Evolutionary conservation across 1,284 basidiomycete species (phyloP), one percentile per base, ranked within the genome.

Genomic region (Sporisorium graminicola): DNA sequence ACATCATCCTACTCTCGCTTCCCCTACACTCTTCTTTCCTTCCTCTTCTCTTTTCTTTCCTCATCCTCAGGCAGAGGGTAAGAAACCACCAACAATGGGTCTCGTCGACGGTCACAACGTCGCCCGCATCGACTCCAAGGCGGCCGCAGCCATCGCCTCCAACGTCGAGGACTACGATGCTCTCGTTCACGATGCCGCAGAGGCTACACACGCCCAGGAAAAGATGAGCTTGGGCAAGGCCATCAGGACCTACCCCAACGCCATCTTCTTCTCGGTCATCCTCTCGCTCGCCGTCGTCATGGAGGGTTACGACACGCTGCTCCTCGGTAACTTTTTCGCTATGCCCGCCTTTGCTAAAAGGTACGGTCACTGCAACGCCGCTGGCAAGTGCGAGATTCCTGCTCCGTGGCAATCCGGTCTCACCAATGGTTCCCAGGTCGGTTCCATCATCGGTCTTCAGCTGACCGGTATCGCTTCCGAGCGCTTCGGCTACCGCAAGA

Each of bases 321-420:
- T 78, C 14, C 52, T 78, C 42, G 71, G 72, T 29, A 76, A 74
- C 65, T 87, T 86, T 78, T 87, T 85, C 66, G 87, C 86, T 18
- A 82, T 85, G 58, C 87, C 87, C 16, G 77, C 79, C 3, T 87
- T 86, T 62, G 71, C 73, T 14, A 46, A 71, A 16, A 74, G 73
- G 47, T 87, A 82, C 64, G 86, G 86, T 14, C 53, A 49, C n/a
- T 75, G 80, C 68, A 73, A 65, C 37, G 61, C 58, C 20, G 71
- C 70, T 18, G 82, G 81, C 35, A 78, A 80, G 14, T 88, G 87
- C 67, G 82, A 87, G 57, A 81, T 89, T 18, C 80, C 87, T 0
- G 87, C 88, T 0, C 59, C 80, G 13, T 89, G 88, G 88, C 88
- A 88, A 66, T 81, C 87, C 2, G 88, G 87, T 53, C 64, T 78